phyloP scores from a whole-genome alignment of 768 basidiomycete species.

The Boletus eberwhitei region DNA sequence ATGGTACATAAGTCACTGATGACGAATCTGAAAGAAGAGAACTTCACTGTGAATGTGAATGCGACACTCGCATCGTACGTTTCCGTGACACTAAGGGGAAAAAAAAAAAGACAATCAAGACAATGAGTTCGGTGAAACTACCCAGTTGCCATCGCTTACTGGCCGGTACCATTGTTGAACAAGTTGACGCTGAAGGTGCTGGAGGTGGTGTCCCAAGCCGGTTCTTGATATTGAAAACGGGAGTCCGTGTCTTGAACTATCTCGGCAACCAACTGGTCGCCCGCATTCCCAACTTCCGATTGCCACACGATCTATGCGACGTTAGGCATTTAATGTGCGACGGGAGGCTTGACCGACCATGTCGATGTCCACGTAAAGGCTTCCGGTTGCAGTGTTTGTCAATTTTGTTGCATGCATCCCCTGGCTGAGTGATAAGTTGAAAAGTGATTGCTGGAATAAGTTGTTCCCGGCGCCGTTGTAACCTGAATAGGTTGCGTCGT shows the following conservation, averaged over 20 bases:
- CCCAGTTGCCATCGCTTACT: slow-evolving; percentile 24
- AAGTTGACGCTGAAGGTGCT: slow-evolving; percentile 32
- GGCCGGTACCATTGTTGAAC: slow-evolving; percentile 43
- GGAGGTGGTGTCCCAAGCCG: slow-evolving; percentile 35
- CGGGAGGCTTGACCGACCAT: slow-evolving; percentile 28
- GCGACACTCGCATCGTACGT: slow-evolving; percentile 33
- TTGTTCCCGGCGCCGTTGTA: slow-evolving; percentile 28
- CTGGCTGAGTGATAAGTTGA: slow-evolving; percentile 33
- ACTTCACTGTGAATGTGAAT: slow-evolving; percentile 40
- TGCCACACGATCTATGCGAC: slow-evolving; percentile 27
- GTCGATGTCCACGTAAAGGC: slow-evolving; percentile 43
- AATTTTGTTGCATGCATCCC: slow-evolving; percentile 36
- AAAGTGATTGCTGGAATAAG: slow-evolving; percentile 43
- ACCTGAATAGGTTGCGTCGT: slow-evolving; percentile 29
- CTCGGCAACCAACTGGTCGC: slow-evolving; percentile 14
- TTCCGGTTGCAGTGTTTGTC: slow-evolving; percentile 34
- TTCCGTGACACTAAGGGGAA: slow-evolving; percentile 34
- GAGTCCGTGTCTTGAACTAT: slow-evolving; percentile 37
- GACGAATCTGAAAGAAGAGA: neutral
- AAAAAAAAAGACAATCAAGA: neutral
- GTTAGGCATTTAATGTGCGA: neutral
- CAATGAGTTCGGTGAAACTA: neutral
- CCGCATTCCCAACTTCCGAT: slow-evolving; percentile 22
- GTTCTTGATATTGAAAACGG: slow-evolving; percentile 38
- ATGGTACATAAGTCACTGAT: slow-evolving; percentile 1